Base-by-base conservation (phyloP, 108 stramenopile species). In the Nannochloropsis gaditana region DNA sequence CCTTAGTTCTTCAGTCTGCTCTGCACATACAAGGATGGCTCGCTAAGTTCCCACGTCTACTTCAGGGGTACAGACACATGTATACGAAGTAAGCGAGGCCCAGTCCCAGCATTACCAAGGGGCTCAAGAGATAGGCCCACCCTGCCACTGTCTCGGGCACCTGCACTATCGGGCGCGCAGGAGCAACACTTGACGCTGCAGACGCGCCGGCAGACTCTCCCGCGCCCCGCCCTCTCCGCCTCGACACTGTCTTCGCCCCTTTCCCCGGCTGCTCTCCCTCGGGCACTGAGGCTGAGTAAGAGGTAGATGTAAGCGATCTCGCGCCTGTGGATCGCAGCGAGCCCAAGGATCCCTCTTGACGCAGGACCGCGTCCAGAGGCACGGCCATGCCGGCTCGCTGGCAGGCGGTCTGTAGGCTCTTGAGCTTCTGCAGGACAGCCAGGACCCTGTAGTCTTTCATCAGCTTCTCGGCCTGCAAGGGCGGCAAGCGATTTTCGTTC, bases 401-500 rank as follows among this genome's bases (percentile, higher is more conserved):
- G 9, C 82, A 82, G 43, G 82, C 45, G 82, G 43, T 43, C 45
- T 82, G 44, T 15, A 82, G 82, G 9, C 19, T 21, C 43, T 82
- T 43, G 43, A 82, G 17, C 9, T 82, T 82, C 19, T 82, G 8
- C 43, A 82, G 21, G 44, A 82, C 82, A 5, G 82, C 43, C 5
- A 82, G 43, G 6, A 82, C 82, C 45, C 82, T 15, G 9, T n/a
- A 82, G 45, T 82, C 45, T 45, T 21, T 21, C 45, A 45, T 45
- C 43, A 82, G 82, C 82, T 82, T 82, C 45, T 82, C 45, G 5
- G 82, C 82, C 82, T 82, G 43, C 21, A n/a, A 15, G 19, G 82
- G 3, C 2, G 82, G 82, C 5, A 82, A 21, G 2, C 82, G 43
- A 19, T 82, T 82, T 4, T 82, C 82, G 45, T 21, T 21, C 43